phyloP scores from a whole-genome alignment of 2,329 filamentous ascomycete genomes.

The Trichoderma polysporum region DNA sequence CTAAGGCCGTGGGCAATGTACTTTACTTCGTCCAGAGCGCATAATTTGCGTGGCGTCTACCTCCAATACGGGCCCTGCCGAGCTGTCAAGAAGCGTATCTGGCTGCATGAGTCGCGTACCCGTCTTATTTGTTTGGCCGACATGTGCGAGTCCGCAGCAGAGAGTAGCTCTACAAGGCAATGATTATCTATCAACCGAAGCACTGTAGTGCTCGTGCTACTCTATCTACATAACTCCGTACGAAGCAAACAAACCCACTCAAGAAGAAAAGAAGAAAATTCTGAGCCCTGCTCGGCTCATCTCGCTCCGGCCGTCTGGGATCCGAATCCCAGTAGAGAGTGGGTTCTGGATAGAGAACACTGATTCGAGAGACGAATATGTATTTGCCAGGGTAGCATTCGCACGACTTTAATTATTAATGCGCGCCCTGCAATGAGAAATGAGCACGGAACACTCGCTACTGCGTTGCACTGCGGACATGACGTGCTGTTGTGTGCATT shows the following conservation, averaged over 20 bases:
- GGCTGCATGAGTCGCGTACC: neutral
- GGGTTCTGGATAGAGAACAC: neutral
- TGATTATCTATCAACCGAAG: neutral
- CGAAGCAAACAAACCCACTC: neutral
- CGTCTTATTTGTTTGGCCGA: neutral
- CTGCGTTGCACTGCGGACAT: neutral
- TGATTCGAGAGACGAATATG: neutral
- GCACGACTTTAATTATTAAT: neutral
- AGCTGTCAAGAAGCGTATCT: slow-evolving; percentile 5
- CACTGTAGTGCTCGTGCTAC: neutral
- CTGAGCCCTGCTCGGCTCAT: slow-evolving; percentile 5
- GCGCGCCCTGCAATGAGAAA: neutral
- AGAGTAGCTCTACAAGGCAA: neutral
- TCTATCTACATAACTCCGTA: neutral
- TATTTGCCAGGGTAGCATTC: neutral
- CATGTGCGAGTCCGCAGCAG: neutral
- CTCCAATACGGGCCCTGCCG: neutral
- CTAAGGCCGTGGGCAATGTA: neutral
- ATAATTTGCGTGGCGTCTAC: neutral
- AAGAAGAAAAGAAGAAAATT: neutral
- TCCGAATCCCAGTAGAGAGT: neutral
- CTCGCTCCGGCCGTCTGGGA: slow-evolving; percentile 1
- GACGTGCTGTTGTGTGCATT: neutral
- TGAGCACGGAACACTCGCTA: neutral
- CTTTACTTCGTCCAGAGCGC: neutral